Conservation (phyloP, 306 rosid species). For the Datisca glomerata region DNA sequence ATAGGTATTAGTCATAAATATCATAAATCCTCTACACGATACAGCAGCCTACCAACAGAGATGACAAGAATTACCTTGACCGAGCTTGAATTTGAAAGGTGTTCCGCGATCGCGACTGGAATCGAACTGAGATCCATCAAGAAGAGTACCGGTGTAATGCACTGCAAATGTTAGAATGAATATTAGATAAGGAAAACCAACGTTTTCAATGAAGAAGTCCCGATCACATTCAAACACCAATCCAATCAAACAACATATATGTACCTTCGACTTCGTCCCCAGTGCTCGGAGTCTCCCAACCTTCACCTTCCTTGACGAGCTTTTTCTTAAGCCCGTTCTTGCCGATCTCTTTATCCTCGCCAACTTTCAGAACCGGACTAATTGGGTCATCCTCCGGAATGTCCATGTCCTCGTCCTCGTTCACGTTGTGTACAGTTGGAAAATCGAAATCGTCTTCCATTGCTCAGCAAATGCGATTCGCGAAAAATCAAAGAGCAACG, state of each 20-base stretch:
- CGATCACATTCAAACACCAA: not conserved
- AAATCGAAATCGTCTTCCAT: too few relatives aligned
- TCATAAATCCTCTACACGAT: not conserved
- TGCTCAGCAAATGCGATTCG: too few relatives aligned
- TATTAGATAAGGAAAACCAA: not conserved
- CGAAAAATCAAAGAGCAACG: too few relatives aligned
- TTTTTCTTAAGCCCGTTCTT: slow-evolving; percentile 65
- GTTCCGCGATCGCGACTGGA: slow-evolving; percentile 71
- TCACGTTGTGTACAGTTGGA: too few relatives aligned
- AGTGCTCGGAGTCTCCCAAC: slow-evolving; percentile 49
- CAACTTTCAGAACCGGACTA: slow-evolving; percentile 38
- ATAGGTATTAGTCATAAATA: not conserved
- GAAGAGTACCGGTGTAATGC: slow-evolving; percentile 71
- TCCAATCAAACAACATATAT: not conserved
- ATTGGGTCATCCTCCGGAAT: slow-evolving; percentile 23
- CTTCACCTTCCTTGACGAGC: slow-evolving; percentile 63
- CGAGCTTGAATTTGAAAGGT: slow-evolving; percentile 67
- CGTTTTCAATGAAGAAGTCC: not conserved
- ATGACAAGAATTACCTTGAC: slow-evolving; percentile 32
- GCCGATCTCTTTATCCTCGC: slow-evolving; percentile 72
- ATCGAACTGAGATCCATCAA: slow-evolving; percentile 73
- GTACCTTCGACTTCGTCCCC: slow-evolving; percentile 83
- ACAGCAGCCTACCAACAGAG: not conserved
- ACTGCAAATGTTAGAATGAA: slow-evolving; percentile 20
- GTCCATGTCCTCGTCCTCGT: slow-evolving; percentile 33